phyloP scores from a whole-genome alignment of 2,329 filamentous ascomycete species.

The Xylogone sp. region DNA sequence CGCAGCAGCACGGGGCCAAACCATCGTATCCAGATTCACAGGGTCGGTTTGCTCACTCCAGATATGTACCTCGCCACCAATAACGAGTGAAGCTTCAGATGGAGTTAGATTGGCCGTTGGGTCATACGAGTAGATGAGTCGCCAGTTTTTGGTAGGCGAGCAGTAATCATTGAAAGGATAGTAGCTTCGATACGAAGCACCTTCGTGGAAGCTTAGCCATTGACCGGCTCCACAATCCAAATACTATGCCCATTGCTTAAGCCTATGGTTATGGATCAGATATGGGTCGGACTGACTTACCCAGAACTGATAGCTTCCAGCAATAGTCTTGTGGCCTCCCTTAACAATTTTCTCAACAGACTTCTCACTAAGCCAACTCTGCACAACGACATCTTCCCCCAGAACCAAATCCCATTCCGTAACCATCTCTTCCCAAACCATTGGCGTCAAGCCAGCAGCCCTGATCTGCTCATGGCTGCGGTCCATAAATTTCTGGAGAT shows the following conservation, averaged over 20 bases:
- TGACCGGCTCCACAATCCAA: conserved; percentile 80
- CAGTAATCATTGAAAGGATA: conserved; percentile 83
- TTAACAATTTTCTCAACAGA: conserved; percentile 58
- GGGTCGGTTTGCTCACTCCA: conserved; percentile 81
- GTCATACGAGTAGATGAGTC: conserved; percentile 75
- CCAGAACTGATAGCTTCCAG: conserved; percentile 75
- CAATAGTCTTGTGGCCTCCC: conserved; percentile 67
- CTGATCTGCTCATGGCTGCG: conserved; percentile 64
- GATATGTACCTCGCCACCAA: conserved; percentile 78
- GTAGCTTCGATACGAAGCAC: conserved; percentile 43
- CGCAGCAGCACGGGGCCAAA: conserved; percentile 72
- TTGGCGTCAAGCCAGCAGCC: conserved; percentile 60
- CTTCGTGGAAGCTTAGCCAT: conserved; percentile 69
- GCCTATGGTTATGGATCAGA: neutral
- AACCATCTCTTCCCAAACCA: conserved; percentile 89
- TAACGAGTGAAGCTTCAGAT: conserved; percentile 60
- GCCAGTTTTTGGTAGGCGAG: conserved; percentile 76
- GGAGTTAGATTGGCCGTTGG: conserved; percentile 61
- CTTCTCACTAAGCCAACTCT: conserved; percentile 68
- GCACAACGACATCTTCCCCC: conserved; percentile 67
- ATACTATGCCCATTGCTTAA: conserved; percentile 47
- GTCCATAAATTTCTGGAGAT: conserved; percentile 75
- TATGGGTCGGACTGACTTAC: conserved; percentile 38
- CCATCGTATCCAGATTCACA: conserved; percentile 67
- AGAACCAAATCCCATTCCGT: conserved; percentile 74